These are phyloP conservation scores for Cyclocybe cylindracea DNA, from an alignment of 768 basidiomycete species.

Conservation along the genomic window DNA sequence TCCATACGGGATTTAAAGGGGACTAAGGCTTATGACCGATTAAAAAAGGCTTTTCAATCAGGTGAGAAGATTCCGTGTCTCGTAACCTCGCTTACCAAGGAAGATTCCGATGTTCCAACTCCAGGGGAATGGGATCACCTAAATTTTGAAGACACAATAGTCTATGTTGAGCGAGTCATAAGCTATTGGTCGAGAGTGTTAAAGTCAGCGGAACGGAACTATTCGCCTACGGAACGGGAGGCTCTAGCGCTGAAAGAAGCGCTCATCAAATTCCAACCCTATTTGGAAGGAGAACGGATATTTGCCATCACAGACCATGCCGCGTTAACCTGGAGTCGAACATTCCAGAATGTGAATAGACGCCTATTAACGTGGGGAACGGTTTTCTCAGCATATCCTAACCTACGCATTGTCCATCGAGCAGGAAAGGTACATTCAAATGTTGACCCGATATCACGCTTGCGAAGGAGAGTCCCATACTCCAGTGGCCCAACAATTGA, in stretches of 20 bases:
- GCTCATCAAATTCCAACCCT: slow-evolving; percentile 36
- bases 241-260: slow-evolving; percentile 38
- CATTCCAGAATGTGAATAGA: slow-evolving; percentile 38
- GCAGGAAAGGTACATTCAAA: slow-evolving; percentile 40
- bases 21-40: slow-evolving; percentile 23
- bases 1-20: slow-evolving; percentile 25
- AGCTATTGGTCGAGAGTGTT: slow-evolving; percentile 21
- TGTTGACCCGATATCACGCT: slow-evolving; percentile 37
- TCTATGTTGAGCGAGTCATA: slow-evolving; percentile 24
- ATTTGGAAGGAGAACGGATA: slow-evolving; percentile 34
- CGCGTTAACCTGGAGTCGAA: slow-evolving; percentile 35
- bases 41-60: slow-evolving; percentile 18
- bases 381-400: slow-evolving; percentile 35
- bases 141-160: slow-evolving; percentile 28
- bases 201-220: slow-evolving; percentile 33
- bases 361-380: slow-evolving; percentile 35
- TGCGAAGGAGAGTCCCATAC: slow-evolving; percentile 21
- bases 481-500: slow-evolving; percentile 16
- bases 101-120: slow-evolving; percentile 14
- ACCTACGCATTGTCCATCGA: slow-evolving; percentile 36
- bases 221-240: slow-evolving; percentile 39
- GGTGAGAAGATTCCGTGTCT: slow-evolving; percentile 22
- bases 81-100: slow-evolving; percentile 18
- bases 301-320: slow-evolving; percentile 30
- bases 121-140: slow-evolving; percentile 19